phyloP scores from a whole-genome alignment of 805 yeast genomes.

The Kuraishia floccosa region DNA sequence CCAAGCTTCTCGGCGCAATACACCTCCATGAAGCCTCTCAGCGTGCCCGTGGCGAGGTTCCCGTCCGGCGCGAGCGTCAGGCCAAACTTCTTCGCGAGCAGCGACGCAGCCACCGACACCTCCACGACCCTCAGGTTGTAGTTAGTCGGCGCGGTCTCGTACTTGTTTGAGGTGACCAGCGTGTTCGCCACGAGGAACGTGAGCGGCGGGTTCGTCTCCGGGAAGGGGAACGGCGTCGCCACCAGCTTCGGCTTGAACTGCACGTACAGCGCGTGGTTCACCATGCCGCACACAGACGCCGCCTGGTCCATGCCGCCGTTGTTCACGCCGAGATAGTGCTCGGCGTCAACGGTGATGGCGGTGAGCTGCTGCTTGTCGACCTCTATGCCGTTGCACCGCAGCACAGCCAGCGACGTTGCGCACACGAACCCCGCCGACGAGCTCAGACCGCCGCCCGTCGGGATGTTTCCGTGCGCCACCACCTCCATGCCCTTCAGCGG shows the following conservation, averaged over 20 bases:
- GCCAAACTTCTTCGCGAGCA: slow-evolving; percentile 37
- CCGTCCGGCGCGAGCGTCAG: slow-evolving; percentile 33
- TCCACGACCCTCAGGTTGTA: slow-evolving; percentile 67
- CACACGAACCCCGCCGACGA: slow-evolving; percentile 68
- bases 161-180: slow-evolving; percentile 50
- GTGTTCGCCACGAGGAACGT: slow-evolving; percentile 56
- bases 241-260: slow-evolving; percentile 47
- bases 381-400: slow-evolving; percentile 36
- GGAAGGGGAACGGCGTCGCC: slow-evolving; percentile 45
- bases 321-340: slow-evolving; percentile 63
- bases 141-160: slow-evolving; percentile 58
- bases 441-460: slow-evolving; percentile 62
- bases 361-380: slow-evolving; percentile 39
- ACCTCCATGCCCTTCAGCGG: slow-evolving; percentile 37
- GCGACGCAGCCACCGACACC: slow-evolving; percentile 54
- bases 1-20: slow-evolving; percentile 19
- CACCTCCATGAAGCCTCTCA: slow-evolving; percentile 52
- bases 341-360: slow-evolving; percentile 50
- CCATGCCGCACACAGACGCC: slow-evolving; percentile 56
- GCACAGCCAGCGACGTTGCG: slow-evolving; percentile 45
- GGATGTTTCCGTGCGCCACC: slow-evolving; percentile 52
- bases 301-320: slow-evolving; percentile 79
- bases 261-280: slow-evolving; percentile 44
- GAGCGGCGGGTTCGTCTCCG: slow-evolving; percentile 28
- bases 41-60: slow-evolving; percentile 43